phyloP scores from a whole-genome alignment of 331 rosid species.

The Malus hybrid region DNA sequence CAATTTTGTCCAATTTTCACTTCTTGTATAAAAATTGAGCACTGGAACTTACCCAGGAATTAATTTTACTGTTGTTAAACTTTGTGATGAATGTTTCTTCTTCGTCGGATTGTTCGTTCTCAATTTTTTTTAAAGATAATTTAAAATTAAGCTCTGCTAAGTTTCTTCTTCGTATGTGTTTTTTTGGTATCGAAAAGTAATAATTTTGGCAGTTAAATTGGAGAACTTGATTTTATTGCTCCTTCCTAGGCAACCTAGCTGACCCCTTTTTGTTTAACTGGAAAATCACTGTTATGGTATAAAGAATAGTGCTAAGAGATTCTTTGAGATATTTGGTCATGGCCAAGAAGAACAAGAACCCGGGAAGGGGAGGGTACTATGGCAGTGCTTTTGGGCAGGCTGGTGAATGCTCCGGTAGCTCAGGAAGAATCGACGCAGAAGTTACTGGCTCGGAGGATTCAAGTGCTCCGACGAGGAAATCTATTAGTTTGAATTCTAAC shows the following conservation, averaged over 20 bases:
- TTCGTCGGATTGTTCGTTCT: neutral
- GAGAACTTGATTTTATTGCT: neutral
- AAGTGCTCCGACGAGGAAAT: slow-evolving; percentile 44
- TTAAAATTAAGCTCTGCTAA: neutral
- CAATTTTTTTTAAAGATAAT: neutral
- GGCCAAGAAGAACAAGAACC: slow-evolving; percentile 39
- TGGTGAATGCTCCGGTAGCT: slow-evolving; percentile 75
- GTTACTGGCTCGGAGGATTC: slow-evolving; percentile 71
- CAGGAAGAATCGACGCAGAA: slow-evolving; percentile 67
- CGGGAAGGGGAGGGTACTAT: slow-evolving; percentile 42
- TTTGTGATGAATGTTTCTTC: neutral
- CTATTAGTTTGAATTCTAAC: slow-evolving; percentile 52
- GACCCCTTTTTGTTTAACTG: neutral
- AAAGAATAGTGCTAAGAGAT: slow-evolving; percentile 14
- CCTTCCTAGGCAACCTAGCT: neutral
- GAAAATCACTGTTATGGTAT: neutral
- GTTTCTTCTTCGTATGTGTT: neutral
- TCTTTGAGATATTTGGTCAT: slow-evolving; percentile 17
- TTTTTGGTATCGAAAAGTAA: neutral
- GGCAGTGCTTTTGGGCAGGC: slow-evolving; percentile 35
- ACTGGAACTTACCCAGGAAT: neutral
- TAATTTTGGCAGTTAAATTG: neutral
- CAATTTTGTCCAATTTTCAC: neutral
- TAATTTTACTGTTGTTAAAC: neutral
- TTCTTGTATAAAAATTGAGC: neutral